Conservation (phyloP, 2,329 filamentous ascomycete genomes). For the Cercospora janseana region DNA sequence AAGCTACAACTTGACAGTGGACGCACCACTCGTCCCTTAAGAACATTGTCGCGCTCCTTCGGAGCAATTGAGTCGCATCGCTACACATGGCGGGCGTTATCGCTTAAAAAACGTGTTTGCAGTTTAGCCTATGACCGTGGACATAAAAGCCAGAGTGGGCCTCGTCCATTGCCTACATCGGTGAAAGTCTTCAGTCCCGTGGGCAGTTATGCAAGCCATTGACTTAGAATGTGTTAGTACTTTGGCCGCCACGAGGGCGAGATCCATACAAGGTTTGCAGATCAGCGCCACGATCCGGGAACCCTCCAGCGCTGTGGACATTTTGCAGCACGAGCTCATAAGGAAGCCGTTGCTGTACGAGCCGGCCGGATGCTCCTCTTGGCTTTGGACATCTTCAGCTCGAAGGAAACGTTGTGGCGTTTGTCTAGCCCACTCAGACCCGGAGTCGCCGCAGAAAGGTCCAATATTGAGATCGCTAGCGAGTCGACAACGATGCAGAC, state of each 20-base stretch:
- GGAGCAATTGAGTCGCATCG: neutral
- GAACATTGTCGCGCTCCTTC: neutral
- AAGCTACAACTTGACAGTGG: too few species aligned
- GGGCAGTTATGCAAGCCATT: conserved; percentile 7
- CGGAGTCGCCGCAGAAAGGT: too few species aligned
- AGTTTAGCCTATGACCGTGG: conserved; percentile 4
- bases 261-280: conserved; percentile 17
- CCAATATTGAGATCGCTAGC: too few species aligned
- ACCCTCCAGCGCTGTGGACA: neutral
- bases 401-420: too few species aligned
- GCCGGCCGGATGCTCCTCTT: too few species aligned
- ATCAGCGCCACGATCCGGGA: conserved; percentile 2
- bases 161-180: conserved; percentile 2
- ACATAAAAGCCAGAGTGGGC: neutral
- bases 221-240: conserved; percentile 6
- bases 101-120: neutral
- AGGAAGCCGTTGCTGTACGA: too few species aligned
- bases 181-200: neutral
- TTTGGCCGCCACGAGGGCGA: conserved; percentile 13
- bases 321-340: neutral
- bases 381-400: too few species aligned
- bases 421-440: too few species aligned
- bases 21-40: too few species aligned
- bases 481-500: too few species aligned
- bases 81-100: conserved; percentile 5